A percentile compares a stretch with the other conserved stretches of the same genome.
phyloP scores from a whole-genome alignment of 371 early-diverging fungal genomes.

The Syncephalastrum racemosum region DNA sequence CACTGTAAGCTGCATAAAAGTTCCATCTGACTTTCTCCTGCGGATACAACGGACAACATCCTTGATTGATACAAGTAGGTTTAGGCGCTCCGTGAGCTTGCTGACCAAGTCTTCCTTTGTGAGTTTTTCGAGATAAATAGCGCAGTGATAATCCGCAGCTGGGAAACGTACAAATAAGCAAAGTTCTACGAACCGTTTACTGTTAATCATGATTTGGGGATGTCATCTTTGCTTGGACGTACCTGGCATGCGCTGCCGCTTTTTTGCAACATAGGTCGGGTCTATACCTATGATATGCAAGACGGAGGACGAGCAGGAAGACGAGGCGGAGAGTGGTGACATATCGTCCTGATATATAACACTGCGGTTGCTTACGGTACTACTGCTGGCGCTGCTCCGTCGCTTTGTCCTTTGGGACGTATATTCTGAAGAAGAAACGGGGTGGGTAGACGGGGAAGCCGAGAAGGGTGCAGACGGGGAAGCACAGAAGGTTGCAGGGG shows the following conservation, averaged over 20 bases:
- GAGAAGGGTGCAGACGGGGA: not conserved
- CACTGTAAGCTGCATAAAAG: slow-evolving; percentile 21
- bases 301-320: not conserved
- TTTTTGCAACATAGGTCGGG: slow-evolving; percentile 34
- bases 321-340: slow-evolving; percentile 1
- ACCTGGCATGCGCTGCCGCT: slow-evolving; percentile 33
- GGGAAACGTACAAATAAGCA: slow-evolving; percentile 53
- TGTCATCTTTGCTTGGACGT: slow-evolving; percentile 6
- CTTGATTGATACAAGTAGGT: slow-evolving; percentile 16
- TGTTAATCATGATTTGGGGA: not conserved
- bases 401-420: not conserved
- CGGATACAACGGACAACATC: slow-evolving; percentile 38
- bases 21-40: slow-evolving; percentile 19
- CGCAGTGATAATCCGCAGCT: slow-evolving; percentile 42
- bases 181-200: slow-evolving; percentile 26
- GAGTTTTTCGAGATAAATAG: slow-evolving; percentile 53
- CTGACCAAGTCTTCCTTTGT: slow-evolving; percentile 40
- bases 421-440: not conserved
- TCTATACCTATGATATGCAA: slow-evolving; percentile 25
- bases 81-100: slow-evolving; percentile 33
- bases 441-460: slow-evolving; percentile 2
- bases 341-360: not conserved
- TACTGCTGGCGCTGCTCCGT: too few relatives aligned
- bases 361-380: too few relatives aligned
- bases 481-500: not conserved